Evolutionary conservation across 1,284 basidiomycete species (phyloP), one percentile per base, ranked within the genome.

Genomic region (Ustilago lituana): DNA sequence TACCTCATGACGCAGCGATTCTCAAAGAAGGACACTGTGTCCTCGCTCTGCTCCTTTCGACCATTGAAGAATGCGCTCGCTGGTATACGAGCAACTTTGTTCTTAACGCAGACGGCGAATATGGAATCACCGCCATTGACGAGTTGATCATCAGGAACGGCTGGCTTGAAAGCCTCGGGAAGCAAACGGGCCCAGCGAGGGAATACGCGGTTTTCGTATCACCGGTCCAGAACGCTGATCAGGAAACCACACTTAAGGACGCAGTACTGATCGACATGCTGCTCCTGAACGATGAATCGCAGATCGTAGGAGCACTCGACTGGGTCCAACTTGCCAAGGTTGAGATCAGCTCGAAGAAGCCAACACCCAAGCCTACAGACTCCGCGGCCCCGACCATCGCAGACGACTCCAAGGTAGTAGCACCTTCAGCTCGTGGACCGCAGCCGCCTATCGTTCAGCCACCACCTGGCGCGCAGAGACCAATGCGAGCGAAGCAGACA

Each of bases 301-400:
- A 22, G 8, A 41, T 65, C 14, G 40, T 65, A 19, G 62, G 46
- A 20, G 39, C 50, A 27, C 46, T 65, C 26, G 36, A 19, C 41
- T 5, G 46, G 2, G 27, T 55, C 14, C 40, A 24, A 15, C 36
- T 65, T n/a, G 46, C 19, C 3, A 46, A 29, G 6, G 19, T 37
- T 22, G 40, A 31, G 11, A 17, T 29, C 17, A 14, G 6, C 3
- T 9, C 51, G 12, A 37, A 40, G 31, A 51, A 33, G 32, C 5
- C 41, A 3, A 23, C 22, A 3, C 8, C 43, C 1, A 41, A 37
- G 12, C 5, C 27, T 14, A 4, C 14, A 0, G n/a, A 4, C 14
- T 4, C 29, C 5, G 0, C 39, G 1, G 15, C 41, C 4, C 17
- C 41, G 5, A 14, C 15, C 3, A n/a, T 36, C 9, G 39, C 37